Base-by-base conservation (phyloP, 2,329 filamentous ascomycete species). In the Hymenoscyphus salicellus region DNA sequence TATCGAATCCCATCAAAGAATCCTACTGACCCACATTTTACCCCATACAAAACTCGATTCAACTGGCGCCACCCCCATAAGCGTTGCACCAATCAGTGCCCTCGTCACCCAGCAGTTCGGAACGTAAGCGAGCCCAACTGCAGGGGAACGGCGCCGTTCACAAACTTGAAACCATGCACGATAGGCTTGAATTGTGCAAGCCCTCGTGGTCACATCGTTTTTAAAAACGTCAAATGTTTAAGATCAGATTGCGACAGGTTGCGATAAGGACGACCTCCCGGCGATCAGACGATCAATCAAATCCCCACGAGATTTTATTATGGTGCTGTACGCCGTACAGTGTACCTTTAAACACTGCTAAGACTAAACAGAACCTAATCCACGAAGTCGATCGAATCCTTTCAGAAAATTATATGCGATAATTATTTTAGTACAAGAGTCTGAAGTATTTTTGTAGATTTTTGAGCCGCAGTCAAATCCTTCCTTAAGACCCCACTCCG, bases 21-120 rank as follows among this genome's bases (percentile, higher is more conserved):
- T 49, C 46, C 20, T 10, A 14, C 8, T 14, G 46, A 11, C 46
- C 46, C 20, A 49, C 46, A 23, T 49, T 49, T 49, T 49, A 49
- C 46, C 46, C 46, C 46, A 49, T 49, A 49, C 46, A 49, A 49
- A 23, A 49, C 23, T 20, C 46, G 46, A 49, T 49, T 49, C 46
- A 49, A 49, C 23, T 49, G 8, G 46, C 46, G 46, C 46, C 46
- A 49, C 46, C 46, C 46, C 46, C 46, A 23, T 49, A 49, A 23
- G n/a, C 46, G 20, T 4, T 23, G 14, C 10, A 11, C 46, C 46
- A 49, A 49, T 49, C 46, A 49, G 46, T 7, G 20, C 46, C 26
- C 20, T 5, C 20, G 26, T 26, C 20, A 23, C 20, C 46, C 46
- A 49, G 2, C 20, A 49, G 20, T 49, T 26, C 46, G 46, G 46